Evolutionary conservation across 345 rosid species (phyloP).

Genomic region (Nephelium lappaceum): DNA sequence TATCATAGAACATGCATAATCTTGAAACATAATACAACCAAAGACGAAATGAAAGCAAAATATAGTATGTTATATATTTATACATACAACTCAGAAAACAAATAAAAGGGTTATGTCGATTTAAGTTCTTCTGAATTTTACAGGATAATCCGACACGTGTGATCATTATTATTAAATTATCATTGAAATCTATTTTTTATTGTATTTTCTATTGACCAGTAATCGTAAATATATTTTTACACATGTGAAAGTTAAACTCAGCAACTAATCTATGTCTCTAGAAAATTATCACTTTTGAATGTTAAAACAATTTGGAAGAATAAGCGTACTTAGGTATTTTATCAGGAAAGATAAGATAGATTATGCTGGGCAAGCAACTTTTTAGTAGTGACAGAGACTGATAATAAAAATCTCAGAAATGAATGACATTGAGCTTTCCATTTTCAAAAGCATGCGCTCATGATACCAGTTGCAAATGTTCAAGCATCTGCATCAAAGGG

Average conservation of each 20-base stretch:
- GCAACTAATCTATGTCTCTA: not conserved
- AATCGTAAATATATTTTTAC: not conserved
- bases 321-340: conserved; percentile 9
- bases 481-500: conserved; percentile 23
- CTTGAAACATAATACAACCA: not conserved
- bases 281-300: not conserved
- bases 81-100: not conserved
- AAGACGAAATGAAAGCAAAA: not conserved
- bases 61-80: not conserved
- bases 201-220: no score
- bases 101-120: no score
- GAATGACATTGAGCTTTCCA: not conserved
- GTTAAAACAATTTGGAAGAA: not conserved
- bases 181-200: no score
- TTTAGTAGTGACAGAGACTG: not conserved
- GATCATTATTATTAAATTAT: no score
- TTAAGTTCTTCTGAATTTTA: no score
- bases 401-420: not conserved
- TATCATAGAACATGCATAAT: not conserved
- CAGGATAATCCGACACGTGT: no score
- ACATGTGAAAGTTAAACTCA: not conserved
- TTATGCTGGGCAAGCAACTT: not conserved
- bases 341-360: not conserved
- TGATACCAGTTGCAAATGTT: conserved; percentile 17
- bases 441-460: not conserved